These are phyloP conservation scores for Xylariales sp. DNA, from an alignment of 2,329 filamentous ascomycete genomes.

Conservation along the genomic window DNA sequence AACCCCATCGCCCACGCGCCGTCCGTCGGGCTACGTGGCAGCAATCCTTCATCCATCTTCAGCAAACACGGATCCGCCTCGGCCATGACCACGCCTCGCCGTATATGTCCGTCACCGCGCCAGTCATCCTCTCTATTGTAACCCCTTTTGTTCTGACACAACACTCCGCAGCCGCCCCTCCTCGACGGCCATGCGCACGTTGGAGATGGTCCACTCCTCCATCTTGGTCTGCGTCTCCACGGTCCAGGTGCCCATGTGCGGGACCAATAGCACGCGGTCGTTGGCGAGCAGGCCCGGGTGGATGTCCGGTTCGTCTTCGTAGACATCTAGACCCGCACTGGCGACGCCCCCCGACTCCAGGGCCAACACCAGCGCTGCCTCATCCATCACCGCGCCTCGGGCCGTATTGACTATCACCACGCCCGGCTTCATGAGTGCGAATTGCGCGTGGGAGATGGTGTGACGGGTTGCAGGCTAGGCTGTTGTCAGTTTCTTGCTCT, in stretches of 20 bases:
- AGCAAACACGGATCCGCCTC: too few species aligned
- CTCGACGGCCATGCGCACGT: conserved; percentile 59
- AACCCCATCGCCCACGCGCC: too few species aligned
- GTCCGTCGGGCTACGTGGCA: too few species aligned
- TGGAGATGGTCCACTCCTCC: conserved; percentile 72
- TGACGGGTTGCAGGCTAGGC: conserved; percentile 59
- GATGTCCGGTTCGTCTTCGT: conserved; percentile 73
- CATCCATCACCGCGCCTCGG: conserved; percentile 76
- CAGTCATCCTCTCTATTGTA: too few species aligned
- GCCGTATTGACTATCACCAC: conserved; percentile 79
- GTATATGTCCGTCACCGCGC: too few species aligned
- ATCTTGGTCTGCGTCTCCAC: conserved; percentile 61
- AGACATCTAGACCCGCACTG: conserved; percentile 74
- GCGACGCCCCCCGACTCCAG: conserved; percentile 65
- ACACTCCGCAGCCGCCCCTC: conserved; percentile 60
- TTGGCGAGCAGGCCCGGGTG: conserved; percentile 69
- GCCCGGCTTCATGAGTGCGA: conserved; percentile 72
- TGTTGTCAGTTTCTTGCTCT: too few species aligned
- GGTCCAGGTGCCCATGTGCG: conserved; percentile 84
- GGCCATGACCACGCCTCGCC: too few species aligned
- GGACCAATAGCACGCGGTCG: conserved; percentile 67
- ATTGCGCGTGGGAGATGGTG: conserved; percentile 67
- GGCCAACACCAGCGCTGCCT: conserved; percentile 71
- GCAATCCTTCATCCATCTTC: too few species aligned
- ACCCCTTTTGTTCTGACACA: conserved; percentile 62